Evolutionary conservation across 805 yeast genomes (phyloP), one percentile per base, ranked within the genome.

Genomic region (Maudiozyma turicensis): DNA sequence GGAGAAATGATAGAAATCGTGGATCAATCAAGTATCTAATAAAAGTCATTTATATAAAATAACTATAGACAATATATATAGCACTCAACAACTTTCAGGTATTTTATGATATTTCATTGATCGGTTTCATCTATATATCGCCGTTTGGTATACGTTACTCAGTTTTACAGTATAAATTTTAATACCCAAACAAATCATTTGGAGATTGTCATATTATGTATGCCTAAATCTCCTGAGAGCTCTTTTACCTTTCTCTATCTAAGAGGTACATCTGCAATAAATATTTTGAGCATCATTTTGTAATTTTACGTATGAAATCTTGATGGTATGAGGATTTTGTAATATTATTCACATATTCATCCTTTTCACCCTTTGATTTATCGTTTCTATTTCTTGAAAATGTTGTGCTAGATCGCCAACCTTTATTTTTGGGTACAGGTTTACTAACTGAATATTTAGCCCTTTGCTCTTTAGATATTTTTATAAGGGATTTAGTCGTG

Each of bases 291-390:
- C 11, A 10, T 50, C 40, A 73, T 48, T 57, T 67, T 14, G 72
- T 59, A 54, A 64, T 71, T 47, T 64, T 69, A 46, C 70, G 65
- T 61, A 74, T 61, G 48, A 74, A 74, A 29, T 67, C 65, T 43
- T 63, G 61, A 54, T 74, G 77, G 48, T 68, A 71, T 11, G 68
- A 69, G 44, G 73, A 70, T 42, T 65, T 60, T 26, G 72, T 55
- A 58, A 63, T 13, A 64, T 70, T 66, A 48, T 69, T 71, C 31
- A 63, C 56, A 44, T 66, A 65, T 10, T 40, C 28, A 20, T 28
- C 14, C 37, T 45, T 8, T 14, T 44, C 32, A n/a, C 39, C 13
- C 6, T 44, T 61, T 49, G 62, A 69, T 9, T 56, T 58, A 33
- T 57, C 57, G 1, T 40, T 34, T 30, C 62, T 61, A 4, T 30